phyloP scores from a whole-genome alignment of 306 rosid species.

The Cercis canadensis region DNA sequence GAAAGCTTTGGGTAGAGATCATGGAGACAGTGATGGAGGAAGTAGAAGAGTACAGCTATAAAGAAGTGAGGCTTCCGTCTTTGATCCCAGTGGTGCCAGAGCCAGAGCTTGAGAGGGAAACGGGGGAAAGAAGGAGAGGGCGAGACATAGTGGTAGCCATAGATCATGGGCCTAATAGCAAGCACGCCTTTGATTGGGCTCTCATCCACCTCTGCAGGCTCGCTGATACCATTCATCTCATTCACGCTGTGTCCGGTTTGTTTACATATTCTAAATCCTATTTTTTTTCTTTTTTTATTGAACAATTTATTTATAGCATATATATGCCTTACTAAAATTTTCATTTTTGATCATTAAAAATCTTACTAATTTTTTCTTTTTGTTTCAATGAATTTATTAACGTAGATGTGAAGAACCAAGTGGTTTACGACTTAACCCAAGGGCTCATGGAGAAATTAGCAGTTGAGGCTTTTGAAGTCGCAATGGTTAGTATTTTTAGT shows the following conservation, averaged over 20 bases:
- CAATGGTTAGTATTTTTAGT: constrained; percentile 56
- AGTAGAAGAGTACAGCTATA: constrained; percentile 69
- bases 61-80: constrained; percentile 71
- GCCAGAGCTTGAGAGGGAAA: constrained; percentile 72
- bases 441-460: constrained; percentile 84
- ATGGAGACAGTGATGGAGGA: constrained; percentile 77
- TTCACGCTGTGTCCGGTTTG: constrained; percentile 67
- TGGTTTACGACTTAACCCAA: constrained; percentile 63
- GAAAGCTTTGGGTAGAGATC: no score
- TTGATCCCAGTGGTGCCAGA: constrained; percentile 53
- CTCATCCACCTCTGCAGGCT: constrained; percentile 74
- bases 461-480: constrained; percentile 68
- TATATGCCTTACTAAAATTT: no score
- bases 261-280: not conserved
- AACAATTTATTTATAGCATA: not conserved
- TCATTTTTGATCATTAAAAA: no score
- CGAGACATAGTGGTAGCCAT: constrained; percentile 74
- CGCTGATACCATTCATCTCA: constrained; percentile 83
- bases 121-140: constrained; percentile 73
- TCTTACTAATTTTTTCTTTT: constrained; percentile 6
- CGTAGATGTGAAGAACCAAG: constrained; percentile 65
- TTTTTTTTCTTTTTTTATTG: not conserved
- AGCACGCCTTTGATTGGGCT: constrained; percentile 93
- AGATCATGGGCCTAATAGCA: constrained; percentile 84
- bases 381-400: no score